Evolutionary conservation across 371 early-diverging fungal genomes (phyloP).

Genomic region (Mucor circinelloides): DNA sequence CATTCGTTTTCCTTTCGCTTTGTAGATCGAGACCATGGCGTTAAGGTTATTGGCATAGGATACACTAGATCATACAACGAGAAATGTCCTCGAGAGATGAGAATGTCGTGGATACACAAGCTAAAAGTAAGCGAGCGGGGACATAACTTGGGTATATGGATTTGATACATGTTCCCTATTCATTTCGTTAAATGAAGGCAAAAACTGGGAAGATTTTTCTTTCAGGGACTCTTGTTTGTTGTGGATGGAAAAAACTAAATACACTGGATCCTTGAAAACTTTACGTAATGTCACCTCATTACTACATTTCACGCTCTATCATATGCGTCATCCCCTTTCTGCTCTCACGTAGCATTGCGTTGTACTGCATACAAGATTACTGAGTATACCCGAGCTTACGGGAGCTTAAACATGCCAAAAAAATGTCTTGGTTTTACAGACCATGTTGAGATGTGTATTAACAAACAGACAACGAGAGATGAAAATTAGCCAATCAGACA

Average conservation of each 20-base stretch:
- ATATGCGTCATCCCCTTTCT: not conserved
- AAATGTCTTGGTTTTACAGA: not conserved
- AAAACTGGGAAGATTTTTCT: slow-evolving; percentile 4
- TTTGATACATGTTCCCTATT: not conserved
- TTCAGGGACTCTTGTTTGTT: not conserved
- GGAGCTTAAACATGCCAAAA: not conserved
- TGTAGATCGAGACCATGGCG: not conserved
- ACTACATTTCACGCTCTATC: not conserved
- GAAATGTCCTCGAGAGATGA: not conserved
- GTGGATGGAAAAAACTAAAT: not conserved
- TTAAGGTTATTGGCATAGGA: not conserved
- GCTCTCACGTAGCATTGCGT: not conserved
- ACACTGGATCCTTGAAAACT: not conserved
- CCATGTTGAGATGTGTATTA: not conserved
- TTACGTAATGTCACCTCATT: not conserved
- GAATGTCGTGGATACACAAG: not conserved
- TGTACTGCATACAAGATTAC: not conserved
- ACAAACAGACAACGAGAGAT: not conserved
- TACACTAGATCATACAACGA: not conserved
- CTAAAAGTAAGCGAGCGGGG: not conserved
- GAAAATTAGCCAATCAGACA: not conserved
- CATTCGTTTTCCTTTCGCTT: not conserved
- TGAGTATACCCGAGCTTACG: not conserved
- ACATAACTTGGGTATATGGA: not conserved
- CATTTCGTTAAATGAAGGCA: not conserved